Percentiles rank a stretch among this genome's conserved stretches.
Evolutionary conservation across 192 early-diverging fungal species (phyloP).

Genomic region (Dispira parvispora): DNA sequence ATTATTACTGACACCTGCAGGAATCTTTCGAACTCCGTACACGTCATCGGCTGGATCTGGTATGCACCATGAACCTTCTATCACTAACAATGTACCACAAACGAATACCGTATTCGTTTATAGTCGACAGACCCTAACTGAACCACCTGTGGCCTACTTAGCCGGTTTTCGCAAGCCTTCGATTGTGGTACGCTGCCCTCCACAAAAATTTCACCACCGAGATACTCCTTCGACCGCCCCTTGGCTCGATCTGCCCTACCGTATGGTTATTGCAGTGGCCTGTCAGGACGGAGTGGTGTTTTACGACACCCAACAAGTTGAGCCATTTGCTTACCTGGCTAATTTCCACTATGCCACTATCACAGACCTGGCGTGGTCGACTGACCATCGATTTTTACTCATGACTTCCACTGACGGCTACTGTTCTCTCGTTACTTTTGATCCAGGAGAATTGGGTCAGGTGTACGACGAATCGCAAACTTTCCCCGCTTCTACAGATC

Average conservation of each 20-base stretch:
- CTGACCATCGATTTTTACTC: neutral
- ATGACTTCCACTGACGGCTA: slow-evolving; percentile 10
- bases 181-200: slow-evolving; percentile 54
- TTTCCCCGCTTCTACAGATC: too few species aligned
- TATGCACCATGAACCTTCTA: too few species aligned
- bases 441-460: neutral
- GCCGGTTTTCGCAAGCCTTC: slow-evolving; percentile 59
- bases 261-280: slow-evolving; percentile 73
- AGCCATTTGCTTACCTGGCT: slow-evolving; percentile 50
- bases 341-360: slow-evolving; percentile 80
- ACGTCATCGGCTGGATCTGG: too few species aligned
- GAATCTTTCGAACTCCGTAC: slow-evolving; percentile 28
- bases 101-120: slow-evolving; percentile 51
- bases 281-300: slow-evolving; percentile 66
- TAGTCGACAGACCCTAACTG: slow-evolving; percentile 36
- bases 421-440: slow-evolving; percentile 3
- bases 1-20: slow-evolving; percentile 65
- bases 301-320: slow-evolving; percentile 65
- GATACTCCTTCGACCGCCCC: neutral
- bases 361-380: slow-evolving; percentile 64
- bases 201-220: slow-evolving; percentile 18
- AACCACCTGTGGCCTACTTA: slow-evolving; percentile 49
- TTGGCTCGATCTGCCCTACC: slow-evolving; percentile 32
- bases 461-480: neutral
- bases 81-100: slow-evolving; percentile 15